Evolutionary conservation across 768 basidiomycete species (phyloP).

Genomic region (Amanita jacksonii): DNA sequence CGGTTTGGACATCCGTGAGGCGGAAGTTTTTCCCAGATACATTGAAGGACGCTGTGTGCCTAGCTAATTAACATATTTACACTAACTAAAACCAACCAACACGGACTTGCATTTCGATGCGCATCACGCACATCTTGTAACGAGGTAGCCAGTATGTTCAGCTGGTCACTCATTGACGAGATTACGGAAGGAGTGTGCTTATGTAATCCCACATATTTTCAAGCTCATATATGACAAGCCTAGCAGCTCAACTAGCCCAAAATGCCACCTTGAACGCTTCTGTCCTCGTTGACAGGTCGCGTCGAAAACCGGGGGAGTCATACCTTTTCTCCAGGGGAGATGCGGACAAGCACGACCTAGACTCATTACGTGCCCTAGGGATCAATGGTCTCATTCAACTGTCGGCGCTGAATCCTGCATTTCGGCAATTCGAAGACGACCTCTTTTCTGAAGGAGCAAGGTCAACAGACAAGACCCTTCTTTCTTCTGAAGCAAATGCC

Average conservation of each 20-base stretch:
- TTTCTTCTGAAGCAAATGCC: conserved; percentile 49
- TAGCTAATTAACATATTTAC: too few species aligned
- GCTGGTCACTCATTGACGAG: too few species aligned
- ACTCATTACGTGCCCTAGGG: conserved; percentile 75
- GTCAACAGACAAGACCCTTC: conserved; percentile 67
- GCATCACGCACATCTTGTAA: too few species aligned
- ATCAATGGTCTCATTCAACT: conserved; percentile 73
- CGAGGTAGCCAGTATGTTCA: too few species aligned
- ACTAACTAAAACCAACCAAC: too few species aligned
- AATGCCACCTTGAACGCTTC: conserved; percentile 71
- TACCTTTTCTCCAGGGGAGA: conserved; percentile 84
- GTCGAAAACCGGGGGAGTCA: conserved; percentile 58
- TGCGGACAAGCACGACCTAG: conserved; percentile 80
- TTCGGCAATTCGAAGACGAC: conserved; percentile 53
- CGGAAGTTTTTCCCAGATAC: too few species aligned
- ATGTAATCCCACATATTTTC: too few species aligned
- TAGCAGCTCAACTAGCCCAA: conserved; percentile 75
- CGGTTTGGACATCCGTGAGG: background rate
- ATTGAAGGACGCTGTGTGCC: too few species aligned
- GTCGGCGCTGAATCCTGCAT: conserved; percentile 43
- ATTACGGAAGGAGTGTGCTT: too few species aligned
- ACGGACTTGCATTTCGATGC: too few species aligned
- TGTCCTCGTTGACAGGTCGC: conserved; percentile 55
- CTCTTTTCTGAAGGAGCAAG: conserved; percentile 80
- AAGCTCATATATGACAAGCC: conserved; percentile 38